Conservation (phyloP, 179 eudicot genomes). For the Kewa caespitosa region DNA sequence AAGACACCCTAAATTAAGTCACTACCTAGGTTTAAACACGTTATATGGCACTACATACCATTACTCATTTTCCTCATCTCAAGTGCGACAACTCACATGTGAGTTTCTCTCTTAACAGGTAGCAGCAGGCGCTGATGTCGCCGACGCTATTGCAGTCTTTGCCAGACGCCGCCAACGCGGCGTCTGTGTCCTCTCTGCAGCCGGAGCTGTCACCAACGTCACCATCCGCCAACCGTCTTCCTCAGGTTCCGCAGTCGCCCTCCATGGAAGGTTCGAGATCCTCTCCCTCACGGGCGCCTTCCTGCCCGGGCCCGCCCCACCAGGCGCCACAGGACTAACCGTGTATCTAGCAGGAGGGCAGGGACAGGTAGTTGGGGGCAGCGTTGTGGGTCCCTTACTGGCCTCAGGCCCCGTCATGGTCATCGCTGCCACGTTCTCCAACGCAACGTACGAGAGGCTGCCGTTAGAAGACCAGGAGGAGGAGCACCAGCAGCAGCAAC, state of each 20-base stretch:
- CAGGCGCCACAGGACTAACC: slow-evolving; percentile 41
- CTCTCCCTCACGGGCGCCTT: slow-evolving; percentile 68
- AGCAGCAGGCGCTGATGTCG: slow-evolving; percentile 53
- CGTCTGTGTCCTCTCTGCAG: slow-evolving; percentile 47
- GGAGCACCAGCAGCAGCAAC: not conserved
- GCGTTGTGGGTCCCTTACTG: slow-evolving; percentile 57
- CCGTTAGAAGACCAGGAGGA: slow-evolving; percentile 45
- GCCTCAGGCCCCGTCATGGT: slow-evolving; percentile 64
- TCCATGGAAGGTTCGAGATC: slow-evolving; percentile 76
- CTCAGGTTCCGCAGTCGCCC: slow-evolving; percentile 53
- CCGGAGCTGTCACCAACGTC: slow-evolving; percentile 67
- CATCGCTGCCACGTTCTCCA: slow-evolving; percentile 61
- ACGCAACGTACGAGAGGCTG: slow-evolving; percentile 54
- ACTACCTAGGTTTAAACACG: too few species aligned
- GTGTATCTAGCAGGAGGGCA: slow-evolving; percentile 73
- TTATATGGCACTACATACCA: too few species aligned
- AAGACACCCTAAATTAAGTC: too few species aligned
- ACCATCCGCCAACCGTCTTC: slow-evolving; percentile 72
- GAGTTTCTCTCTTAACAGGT: too few species aligned
- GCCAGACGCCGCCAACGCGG: slow-evolving; percentile 51
- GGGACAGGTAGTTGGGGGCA: slow-evolving; percentile 79
- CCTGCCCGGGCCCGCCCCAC: slow-evolving; percentile 35
- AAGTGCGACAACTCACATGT: too few species aligned
- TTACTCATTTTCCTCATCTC: too few species aligned
- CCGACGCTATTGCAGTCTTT: slow-evolving; percentile 37